Evolutionary conservation across 83 land plant species (phyloP).

Genomic region (Thuja plicata): DNA sequence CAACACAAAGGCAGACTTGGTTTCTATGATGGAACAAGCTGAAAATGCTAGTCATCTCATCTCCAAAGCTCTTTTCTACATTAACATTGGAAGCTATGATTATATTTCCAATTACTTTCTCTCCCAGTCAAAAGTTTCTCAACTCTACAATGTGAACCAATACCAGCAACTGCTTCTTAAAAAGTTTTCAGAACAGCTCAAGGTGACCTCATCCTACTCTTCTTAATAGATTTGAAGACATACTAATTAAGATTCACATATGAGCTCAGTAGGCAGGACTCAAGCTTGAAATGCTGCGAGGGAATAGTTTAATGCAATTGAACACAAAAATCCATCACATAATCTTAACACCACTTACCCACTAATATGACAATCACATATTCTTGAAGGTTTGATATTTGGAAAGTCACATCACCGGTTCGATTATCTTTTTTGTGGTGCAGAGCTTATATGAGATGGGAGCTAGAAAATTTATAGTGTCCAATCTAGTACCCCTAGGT

Average conservation of each 20-base stretch:
- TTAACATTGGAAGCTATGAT: slow-evolving; percentile 41
- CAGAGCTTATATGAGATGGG: slow-evolving; percentile 41
- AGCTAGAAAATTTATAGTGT: slow-evolving; percentile 32
- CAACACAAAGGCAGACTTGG: slow-evolving; percentile 19
- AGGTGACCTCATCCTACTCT: slow-evolving; percentile 9
- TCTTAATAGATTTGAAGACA: neutral
- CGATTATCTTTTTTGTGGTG: neutral
- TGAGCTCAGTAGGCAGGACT: too few species aligned
- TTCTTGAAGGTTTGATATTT: too few species aligned
- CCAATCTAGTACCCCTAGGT: slow-evolving; percentile 40
- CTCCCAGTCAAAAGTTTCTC: slow-evolving; percentile 16
- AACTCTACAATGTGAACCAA: slow-evolving; percentile 3
- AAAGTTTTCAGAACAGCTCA: slow-evolving; percentile 22
- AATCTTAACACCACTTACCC: too few species aligned
- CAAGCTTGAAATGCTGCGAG: too few species aligned
- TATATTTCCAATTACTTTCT: slow-evolving; percentile 37
- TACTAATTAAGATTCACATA: too few species aligned
- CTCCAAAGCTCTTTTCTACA: slow-evolving; percentile 19
- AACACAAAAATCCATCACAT: too few species aligned
- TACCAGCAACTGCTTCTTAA: slow-evolving; percentile 28
- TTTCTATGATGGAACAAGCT: slow-evolving; percentile 18
- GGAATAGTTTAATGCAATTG: too few species aligned
- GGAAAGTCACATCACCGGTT: neutral
- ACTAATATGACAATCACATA: too few species aligned
- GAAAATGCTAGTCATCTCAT: slow-evolving; percentile 20